Conservation (phyloP, 2,329 filamentous ascomycete species). For the Fusarium citri region DNA sequence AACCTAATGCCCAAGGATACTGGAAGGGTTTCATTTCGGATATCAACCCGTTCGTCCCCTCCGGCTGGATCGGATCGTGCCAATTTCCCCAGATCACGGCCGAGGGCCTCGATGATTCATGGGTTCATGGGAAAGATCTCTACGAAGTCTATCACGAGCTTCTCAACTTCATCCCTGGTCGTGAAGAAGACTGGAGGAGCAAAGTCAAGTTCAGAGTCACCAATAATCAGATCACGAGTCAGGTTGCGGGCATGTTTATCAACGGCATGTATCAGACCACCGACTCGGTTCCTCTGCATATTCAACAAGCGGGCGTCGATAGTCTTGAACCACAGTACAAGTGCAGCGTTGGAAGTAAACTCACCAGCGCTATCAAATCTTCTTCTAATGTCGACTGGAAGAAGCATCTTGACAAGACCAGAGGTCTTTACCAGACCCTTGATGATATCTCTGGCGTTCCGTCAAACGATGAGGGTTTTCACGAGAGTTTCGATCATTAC, state of each 20-base stretch:
- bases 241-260: slow-evolving; percentile 81
- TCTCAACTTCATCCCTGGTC: slow-evolving; percentile 72
- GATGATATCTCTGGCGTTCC: slow-evolving; percentile 77
- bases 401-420: slow-evolving; percentile 69
- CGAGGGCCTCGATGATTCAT: slow-evolving; percentile 77
- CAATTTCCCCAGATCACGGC: slow-evolving; percentile 85
- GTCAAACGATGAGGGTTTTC: slow-evolving; percentile 69
- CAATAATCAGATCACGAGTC: slow-evolving; percentile 84
- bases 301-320: slow-evolving; percentile 70
- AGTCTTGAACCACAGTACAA: slow-evolving; percentile 79
- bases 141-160: slow-evolving; percentile 80
- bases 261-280: slow-evolving; percentile 72
- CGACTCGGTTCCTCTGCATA: slow-evolving; percentile 58
- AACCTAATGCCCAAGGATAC: slow-evolving; percentile 66
- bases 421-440: slow-evolving; percentile 66
- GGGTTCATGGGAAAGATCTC: slow-evolving; percentile 80
- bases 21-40: slow-evolving; percentile 72
- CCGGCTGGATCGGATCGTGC: slow-evolving; percentile 79
- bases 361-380: slow-evolving; percentile 60
- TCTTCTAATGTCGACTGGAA: slow-evolving; percentile 66
- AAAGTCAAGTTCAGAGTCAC: slow-evolving; percentile 77
- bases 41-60: slow-evolving; percentile 73
- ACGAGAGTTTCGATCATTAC: slow-evolving; percentile 82
- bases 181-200: slow-evolving; percentile 55
- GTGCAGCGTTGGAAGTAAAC: slow-evolving; percentile 64